A percentile compares a stretch with the other conserved stretches of the same genome.
These are phyloP conservation scores for Bonnemaisonia californica DNA, from an alignment of 31 red algal genomes.

Conservation along the genomic window DNA sequence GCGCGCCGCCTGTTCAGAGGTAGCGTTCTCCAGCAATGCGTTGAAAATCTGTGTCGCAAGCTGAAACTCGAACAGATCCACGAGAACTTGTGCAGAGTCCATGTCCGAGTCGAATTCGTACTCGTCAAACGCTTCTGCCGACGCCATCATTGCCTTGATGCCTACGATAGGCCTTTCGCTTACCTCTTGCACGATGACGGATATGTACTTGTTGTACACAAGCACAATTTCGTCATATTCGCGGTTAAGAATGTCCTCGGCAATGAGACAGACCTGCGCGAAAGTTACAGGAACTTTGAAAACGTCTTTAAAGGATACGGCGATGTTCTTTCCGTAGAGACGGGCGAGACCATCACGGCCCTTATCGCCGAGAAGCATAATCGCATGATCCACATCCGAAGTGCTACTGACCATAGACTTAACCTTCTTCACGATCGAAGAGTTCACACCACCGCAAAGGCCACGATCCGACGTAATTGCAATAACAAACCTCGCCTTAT, in stretches of 20 bases:
- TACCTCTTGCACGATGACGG: constrained; percentile 78
- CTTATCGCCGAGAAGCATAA: constrained; percentile 97
- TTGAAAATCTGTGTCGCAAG: constrained; percentile 94
- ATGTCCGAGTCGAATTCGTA: constrained; percentile 99
- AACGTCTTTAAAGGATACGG: constrained; percentile 89
- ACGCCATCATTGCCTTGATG: constrained; percentile 68
- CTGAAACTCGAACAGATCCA: constrained; percentile 96
- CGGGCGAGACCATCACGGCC: constrained; percentile 87
- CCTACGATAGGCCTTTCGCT: constrained; percentile 70
- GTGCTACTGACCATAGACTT: constrained; percentile 60
- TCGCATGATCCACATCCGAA: constrained; percentile 38
- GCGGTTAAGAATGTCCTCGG: constrained; percentile 88
- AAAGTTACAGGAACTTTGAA: constrained; percentile 95
- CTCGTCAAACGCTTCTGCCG: constrained; percentile 86
- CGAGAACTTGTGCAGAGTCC: constrained; percentile 94
- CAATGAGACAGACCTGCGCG: constrained; percentile 86
- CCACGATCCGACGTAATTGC: constrained; percentile 97
- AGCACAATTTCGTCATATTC: constrained; percentile 82
- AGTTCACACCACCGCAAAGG: constrained; percentile 97
- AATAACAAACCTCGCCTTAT: constrained; percentile 70
- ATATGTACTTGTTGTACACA: constrained; percentile 93
- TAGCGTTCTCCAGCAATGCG: constrained; percentile 88
- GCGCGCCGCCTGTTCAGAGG: constrained; percentile 94
- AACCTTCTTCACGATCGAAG: constrained; percentile 80
- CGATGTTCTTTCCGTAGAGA: constrained; percentile 66